These are phyloP conservation scores for Neonectria coccinea DNA, from an alignment of 2,329 filamentous ascomycete genomes.

Conservation along the genomic window DNA sequence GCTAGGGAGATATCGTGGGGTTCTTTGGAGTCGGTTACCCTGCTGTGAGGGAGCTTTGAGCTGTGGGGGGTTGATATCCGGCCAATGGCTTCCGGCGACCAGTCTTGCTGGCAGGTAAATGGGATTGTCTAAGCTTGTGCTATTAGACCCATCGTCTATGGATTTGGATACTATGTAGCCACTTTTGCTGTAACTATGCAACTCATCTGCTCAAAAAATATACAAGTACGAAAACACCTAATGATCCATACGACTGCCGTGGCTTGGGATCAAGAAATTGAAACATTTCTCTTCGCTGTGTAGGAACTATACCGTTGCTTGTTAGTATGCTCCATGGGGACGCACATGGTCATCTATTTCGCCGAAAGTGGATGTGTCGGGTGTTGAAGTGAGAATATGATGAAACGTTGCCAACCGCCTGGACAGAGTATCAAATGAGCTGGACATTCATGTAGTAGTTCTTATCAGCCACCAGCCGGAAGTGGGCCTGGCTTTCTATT, in stretches of 20 bases:
- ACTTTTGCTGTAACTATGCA: slow-evolving; percentile 26
- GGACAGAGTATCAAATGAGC: too few species aligned
- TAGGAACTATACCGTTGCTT: too few species aligned
- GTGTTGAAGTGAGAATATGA: too few species aligned
- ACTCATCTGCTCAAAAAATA: slow-evolving; percentile 29
- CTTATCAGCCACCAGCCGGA: too few species aligned
- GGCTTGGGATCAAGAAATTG: neutral
- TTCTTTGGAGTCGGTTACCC: slow-evolving; percentile 23
- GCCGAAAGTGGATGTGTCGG: too few species aligned
- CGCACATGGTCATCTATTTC: too few species aligned
- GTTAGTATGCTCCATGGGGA: neutral
- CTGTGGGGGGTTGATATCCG: slow-evolving; percentile 20
- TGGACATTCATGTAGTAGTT: too few species aligned
- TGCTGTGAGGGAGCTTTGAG: slow-evolving; percentile 20
- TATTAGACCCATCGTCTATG: slow-evolving; percentile 21
- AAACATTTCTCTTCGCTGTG: too few species aligned
- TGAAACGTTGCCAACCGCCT: too few species aligned
- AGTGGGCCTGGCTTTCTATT: too few species aligned
- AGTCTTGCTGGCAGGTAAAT: slow-evolving; percentile 16
- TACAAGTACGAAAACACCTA: slow-evolving; percentile 16
- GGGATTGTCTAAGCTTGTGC: slow-evolving; percentile 23
- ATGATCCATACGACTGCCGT: neutral
- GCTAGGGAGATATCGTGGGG: slow-evolving; percentile 24
- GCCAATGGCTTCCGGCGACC: slow-evolving; percentile 6
- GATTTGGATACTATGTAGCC: slow-evolving; percentile 29